These are phyloP conservation scores for Coemansia sp. DNA, from an alignment of 192 early-diverging fungal species.

Conservation along the genomic window DNA sequence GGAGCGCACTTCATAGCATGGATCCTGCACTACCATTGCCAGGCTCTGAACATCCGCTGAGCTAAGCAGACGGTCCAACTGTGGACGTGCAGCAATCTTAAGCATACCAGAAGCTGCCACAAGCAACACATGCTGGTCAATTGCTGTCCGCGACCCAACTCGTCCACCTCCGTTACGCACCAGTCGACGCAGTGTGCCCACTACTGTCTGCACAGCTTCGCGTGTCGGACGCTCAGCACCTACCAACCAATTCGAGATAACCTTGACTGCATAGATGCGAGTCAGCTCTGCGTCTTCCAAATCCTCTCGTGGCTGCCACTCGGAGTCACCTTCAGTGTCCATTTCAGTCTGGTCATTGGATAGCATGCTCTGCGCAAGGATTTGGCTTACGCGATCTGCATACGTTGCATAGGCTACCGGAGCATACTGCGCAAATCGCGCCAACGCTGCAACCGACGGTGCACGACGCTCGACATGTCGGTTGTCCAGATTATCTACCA, in stretches of 20 bases:
- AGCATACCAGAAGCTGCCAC: conserved; percentile 64
- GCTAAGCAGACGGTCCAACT: conserved; percentile 58
- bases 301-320: conserved; percentile 66
- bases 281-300: conserved; percentile 50
- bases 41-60: conserved; percentile 60
- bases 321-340: conserved; percentile 29
- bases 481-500: conserved; percentile 34
- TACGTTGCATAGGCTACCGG: conserved; percentile 58
- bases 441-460: conserved; percentile 57
- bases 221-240: conserved; percentile 47
- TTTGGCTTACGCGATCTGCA: conserved; percentile 53
- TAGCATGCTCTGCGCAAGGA: conserved; percentile 58
- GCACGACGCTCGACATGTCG: conserved; percentile 26
- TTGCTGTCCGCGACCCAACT: conserved; percentile 48
- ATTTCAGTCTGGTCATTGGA: neutral
- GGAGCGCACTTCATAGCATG: conserved; percentile 77
- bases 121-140: conserved; percentile 66
- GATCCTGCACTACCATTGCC: conserved; percentile 68
- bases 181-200: conserved; percentile 63
- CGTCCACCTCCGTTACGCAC: conserved; percentile 63
- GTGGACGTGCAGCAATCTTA: conserved; percentile 56
- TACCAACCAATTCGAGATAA: conserved; percentile 67
- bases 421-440: conserved; percentile 62
- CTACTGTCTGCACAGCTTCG: conserved; percentile 66
- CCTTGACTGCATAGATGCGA: conserved; percentile 49